Percentiles rank a stretch among this genome's conserved stretches.
phyloP scores from a whole-genome alignment of 1,284 basidiomycete genomes.

The Rhodotorula sp. region DNA sequence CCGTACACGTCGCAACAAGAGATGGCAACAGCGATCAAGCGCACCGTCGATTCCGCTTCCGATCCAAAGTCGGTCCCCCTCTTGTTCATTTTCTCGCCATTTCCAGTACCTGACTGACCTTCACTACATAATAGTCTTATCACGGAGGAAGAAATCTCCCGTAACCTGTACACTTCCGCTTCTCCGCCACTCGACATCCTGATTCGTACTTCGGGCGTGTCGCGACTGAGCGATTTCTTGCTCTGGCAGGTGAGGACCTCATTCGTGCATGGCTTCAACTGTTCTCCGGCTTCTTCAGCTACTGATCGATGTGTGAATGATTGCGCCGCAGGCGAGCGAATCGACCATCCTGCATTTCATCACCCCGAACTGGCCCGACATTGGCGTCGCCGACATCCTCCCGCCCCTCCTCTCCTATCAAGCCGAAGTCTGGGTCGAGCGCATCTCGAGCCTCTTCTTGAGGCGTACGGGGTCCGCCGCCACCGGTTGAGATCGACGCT shows the following conservation, averaged over 20 bases:
- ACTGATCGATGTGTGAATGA: neutral
- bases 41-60: conserved; percentile 15
- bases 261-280: too few relatives aligned
- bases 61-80: neutral
- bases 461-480: too few relatives aligned
- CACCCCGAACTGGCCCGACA: conserved; percentile 90
- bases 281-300: neutral
- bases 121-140: conserved; percentile 53
- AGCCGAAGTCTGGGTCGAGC: conserved; percentile 22
- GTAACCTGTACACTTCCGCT: conserved; percentile 63
- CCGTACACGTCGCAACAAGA: conserved; percentile 92
- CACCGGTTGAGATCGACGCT: too few relatives aligned
- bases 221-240: conserved; percentile 84
- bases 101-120: neutral
- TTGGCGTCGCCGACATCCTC: conserved; percentile 80
- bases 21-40: conserved; percentile 69
- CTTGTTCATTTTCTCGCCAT: neutral
- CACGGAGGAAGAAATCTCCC: conserved; percentile 64
- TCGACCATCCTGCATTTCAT: conserved; percentile 88
- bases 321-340: conserved; percentile 62
- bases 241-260: conserved; percentile 77
- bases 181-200: conserved; percentile 69
- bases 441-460: neutral
- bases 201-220: conserved; percentile 87
- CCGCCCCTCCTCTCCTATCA: conserved; percentile 85